These are phyloP conservation scores for Pharnaceum exiguum DNA, from an alignment of 148 eudicot genomes.

Conservation along the genomic window DNA sequence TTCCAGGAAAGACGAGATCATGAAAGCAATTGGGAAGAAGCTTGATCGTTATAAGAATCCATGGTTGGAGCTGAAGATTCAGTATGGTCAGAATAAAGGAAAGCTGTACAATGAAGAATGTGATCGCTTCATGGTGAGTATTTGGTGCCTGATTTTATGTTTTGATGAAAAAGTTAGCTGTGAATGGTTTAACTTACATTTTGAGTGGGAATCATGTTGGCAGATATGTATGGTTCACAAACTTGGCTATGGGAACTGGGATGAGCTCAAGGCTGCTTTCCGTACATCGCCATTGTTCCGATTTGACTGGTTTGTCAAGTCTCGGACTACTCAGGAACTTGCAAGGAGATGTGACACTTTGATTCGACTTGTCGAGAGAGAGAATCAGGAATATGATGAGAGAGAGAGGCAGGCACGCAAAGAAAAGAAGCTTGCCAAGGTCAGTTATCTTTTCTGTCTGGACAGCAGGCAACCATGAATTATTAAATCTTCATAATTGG, in stretches of 20 bases:
- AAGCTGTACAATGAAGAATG: conserved; percentile 98
- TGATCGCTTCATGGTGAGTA: conserved; percentile 91
- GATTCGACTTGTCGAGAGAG: conserved; percentile 83
- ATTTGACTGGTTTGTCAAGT: conserved; percentile 97
- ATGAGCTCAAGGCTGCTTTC: conserved; percentile 95
- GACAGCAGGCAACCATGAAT: not conserved
- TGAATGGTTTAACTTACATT: not conserved
- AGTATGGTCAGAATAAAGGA: conserved; percentile 99
- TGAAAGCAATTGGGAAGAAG: conserved; percentile 97
- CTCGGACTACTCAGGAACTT: conserved; percentile 97
- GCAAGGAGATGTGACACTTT: conserved; percentile 98
- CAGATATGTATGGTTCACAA: conserved; percentile 98
- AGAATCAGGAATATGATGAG: conserved; percentile 93
- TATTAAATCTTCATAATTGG: not conserved
- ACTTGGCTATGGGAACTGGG: conserved; percentile 98
- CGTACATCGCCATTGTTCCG: conserved; percentile 87
- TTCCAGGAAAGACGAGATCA: conserved; percentile 91
- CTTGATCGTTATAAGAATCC: conserved; percentile 94
- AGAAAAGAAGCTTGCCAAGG: conserved; percentile 98
- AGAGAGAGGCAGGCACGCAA: conserved; percentile 97
- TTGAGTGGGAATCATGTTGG: not conserved
- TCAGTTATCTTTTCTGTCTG: conserved; percentile 5
- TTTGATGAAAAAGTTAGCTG: not conserved
- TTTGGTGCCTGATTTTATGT: not conserved
- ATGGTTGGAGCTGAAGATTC: conserved; percentile 92